Evolutionary conservation across 768 basidiomycete species (phyloP), one percentile per base, ranked within the genome.

Genomic region (Grammothele lineata): DNA sequence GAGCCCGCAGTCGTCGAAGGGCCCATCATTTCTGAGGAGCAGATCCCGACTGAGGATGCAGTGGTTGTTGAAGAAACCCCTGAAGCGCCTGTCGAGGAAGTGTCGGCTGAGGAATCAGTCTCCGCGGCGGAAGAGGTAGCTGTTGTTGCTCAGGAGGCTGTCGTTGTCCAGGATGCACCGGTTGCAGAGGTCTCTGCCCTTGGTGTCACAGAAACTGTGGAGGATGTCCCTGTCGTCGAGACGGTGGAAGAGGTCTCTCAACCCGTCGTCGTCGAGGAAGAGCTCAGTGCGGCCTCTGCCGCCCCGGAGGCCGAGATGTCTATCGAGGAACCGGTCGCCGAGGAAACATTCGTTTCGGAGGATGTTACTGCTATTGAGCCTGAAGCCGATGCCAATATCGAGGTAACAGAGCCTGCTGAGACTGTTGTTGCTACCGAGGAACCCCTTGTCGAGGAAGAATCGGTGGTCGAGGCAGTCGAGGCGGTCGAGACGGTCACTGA

Each of bases 181-280:
- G 23, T n/a, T n/a, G n/a, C n/a, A n/a, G n/a, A n/a, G n/a, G n/a
- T n/a, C n/a, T n/a, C n/a, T n/a, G n/a, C n/a, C n/a, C n/a, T n/a
- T n/a, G n/a, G n/a, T n/a, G n/a, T n/a, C n/a, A n/a, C n/a, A n/a
- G n/a, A n/a, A n/a, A n/a, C n/a, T 30, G 27, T 30, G 27, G 17
- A 27, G 19, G 36, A 24, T 9, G 11, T 14, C 33, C 12, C 27
- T 9, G 15, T 25, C 19, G 41, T 22, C 42, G 35, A 40, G 27
- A 14, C 27, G 7, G 8, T 30, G 7, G 27, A 30, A 7, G 30
- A 36, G 10, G 5, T 17, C 15, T 30, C 33, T 35, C n/a, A 19
- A 30, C 18, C 47, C 15, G 39, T 25, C 1, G 24, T 18, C 14
- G 33, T 23, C 15, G 50, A 51, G 27, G 49, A 51, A 21, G 27